Conservation (phyloP, 495 filamentous ascomycete species). For the Talaromyces trachyspermus region DNA sequence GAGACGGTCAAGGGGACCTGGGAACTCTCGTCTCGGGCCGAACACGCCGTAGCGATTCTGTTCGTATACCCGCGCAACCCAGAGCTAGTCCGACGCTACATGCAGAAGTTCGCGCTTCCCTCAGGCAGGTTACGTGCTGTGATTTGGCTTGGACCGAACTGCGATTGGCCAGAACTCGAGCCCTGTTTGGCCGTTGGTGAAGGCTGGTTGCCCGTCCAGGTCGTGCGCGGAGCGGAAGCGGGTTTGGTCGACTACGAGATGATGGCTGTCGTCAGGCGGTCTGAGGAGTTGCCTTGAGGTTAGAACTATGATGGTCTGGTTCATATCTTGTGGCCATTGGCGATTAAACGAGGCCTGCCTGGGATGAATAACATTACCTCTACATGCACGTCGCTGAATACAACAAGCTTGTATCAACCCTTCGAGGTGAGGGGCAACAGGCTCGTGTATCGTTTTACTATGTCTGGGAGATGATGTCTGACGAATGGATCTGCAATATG, state of each 20-base stretch:
- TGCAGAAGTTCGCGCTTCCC: neutral
- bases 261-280: neutral
- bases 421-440: too few relatives aligned
- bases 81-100: neutral
- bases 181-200: neutral
- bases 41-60: neutral
- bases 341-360: too few relatives aligned
- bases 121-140: neutral
- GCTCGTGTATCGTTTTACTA: too few relatives aligned
- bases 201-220: neutral
- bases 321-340: too few relatives aligned
- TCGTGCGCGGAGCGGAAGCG: neutral
- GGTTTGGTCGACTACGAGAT: neutral
- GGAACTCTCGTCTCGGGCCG: neutral
- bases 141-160: neutral
- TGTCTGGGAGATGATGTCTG: too few relatives aligned
- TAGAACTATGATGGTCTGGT: too few relatives aligned
- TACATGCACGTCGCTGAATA: too few relatives aligned
- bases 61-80: neutral
- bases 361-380: too few relatives aligned
- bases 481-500: too few relatives aligned
- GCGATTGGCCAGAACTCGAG: neutral
- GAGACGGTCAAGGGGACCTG: neutral
- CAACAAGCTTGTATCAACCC: too few relatives aligned
- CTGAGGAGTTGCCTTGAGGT: too few relatives aligned